phyloP scores from a whole-genome alignment of 345 rosid species.

The Aurinia saxatilis region DNA sequence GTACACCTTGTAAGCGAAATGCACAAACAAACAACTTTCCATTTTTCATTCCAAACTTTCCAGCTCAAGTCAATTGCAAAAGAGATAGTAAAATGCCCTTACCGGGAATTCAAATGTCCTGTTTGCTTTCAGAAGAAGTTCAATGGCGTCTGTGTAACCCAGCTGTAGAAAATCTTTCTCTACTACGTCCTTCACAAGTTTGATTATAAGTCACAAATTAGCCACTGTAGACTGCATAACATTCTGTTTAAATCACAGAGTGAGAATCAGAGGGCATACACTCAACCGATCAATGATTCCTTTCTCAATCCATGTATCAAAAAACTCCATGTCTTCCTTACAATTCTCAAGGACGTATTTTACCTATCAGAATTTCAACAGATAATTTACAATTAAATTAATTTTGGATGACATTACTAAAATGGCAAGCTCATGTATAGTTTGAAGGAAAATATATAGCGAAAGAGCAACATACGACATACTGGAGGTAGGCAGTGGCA shows the following conservation, averaged over 20 bases:
- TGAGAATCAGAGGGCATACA: slow-evolving; percentile 50
- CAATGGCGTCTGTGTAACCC: slow-evolving; percentile 81
- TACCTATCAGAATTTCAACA: slow-evolving; percentile 45
- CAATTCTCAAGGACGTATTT: slow-evolving; percentile 77
- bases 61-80: background rate
- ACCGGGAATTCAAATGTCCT: slow-evolving; percentile 92
- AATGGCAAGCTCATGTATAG: slow-evolving; percentile 1
- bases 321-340: slow-evolving; percentile 98
- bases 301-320: slow-evolving; percentile 95
- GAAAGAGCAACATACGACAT: slow-evolving; percentile 88
- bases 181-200: slow-evolving; percentile 58
- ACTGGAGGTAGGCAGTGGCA: slow-evolving; percentile 99
- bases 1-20: no score
- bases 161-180: slow-evolving; percentile 87
- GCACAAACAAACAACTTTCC: no score
- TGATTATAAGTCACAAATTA: background rate
- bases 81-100: slow-evolving; percentile 10
- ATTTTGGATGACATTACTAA: background rate
- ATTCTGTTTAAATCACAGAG: background rate
- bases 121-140: slow-evolving; percentile 73
- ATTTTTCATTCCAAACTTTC: no score
- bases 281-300: slow-evolving; percentile 80
- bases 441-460: slow-evolving; percentile 29
- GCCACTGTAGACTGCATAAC: background rate
- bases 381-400: no score